Conservation (phyloP, 257 asterid genomes). For the Petrea volubilis region DNA sequence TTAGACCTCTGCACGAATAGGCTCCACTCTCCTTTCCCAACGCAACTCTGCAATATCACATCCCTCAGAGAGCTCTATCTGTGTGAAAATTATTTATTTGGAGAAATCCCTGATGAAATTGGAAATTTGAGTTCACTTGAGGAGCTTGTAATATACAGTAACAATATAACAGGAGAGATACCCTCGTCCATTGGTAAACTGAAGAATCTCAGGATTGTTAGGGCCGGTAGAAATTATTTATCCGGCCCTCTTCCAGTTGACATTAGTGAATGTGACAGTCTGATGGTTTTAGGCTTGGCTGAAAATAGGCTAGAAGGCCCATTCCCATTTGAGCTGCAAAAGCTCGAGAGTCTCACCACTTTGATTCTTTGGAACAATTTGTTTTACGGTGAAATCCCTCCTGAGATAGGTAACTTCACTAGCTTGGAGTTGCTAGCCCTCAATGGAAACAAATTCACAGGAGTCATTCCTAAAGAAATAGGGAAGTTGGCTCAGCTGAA, state of each 20-base stretch:
- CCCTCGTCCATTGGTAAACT: constrained; percentile 60
- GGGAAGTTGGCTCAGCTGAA: constrained; percentile 55
- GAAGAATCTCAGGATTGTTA: constrained; percentile 57
- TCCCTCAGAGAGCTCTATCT: constrained; percentile 63
- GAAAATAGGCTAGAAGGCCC: constrained; percentile 67
- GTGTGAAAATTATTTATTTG: constrained; percentile 73
- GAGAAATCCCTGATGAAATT: constrained; percentile 63
- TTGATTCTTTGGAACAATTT: constrained; percentile 68
- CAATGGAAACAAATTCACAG: constrained; percentile 60
- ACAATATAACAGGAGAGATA: constrained; percentile 70
- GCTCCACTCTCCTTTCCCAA: constrained; percentile 54
- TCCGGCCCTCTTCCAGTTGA: constrained; percentile 70
- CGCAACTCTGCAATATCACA: constrained; percentile 44
- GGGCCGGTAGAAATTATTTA: constrained; percentile 65
- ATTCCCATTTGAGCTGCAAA: constrained; percentile 64
- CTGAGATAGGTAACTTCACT: constrained; percentile 71
- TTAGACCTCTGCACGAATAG: constrained; percentile 86
- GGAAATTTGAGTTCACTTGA: constrained; percentile 55
- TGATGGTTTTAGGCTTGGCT: constrained; percentile 66
- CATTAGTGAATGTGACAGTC: constrained; percentile 61
- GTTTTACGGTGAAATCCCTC: constrained; percentile 68
- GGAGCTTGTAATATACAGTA: constrained; percentile 81
- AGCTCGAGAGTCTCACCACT: constrained; percentile 46
- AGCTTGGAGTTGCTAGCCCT: constrained; percentile 66
- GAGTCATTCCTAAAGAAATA: constrained; percentile 62